A percentile compares a stretch with the other conserved stretches of the same genome.
These are phyloP conservation scores for Polysphondylium violaceum DNA, from an alignment of 78 protist genomes.

Conservation along the genomic window DNA sequence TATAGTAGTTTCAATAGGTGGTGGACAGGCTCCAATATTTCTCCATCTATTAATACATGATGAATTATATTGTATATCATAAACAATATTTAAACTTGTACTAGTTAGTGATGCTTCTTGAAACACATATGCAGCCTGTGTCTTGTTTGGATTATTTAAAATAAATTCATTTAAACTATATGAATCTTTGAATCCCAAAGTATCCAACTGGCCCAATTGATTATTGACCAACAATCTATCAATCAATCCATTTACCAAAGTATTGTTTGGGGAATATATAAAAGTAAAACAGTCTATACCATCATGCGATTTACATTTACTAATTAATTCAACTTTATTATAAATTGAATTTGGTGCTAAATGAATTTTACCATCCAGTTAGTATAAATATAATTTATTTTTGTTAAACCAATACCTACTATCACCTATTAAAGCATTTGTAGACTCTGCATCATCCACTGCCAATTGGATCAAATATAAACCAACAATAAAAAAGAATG, in stretches of 20 bases:
- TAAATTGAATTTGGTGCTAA: slow-evolving; percentile 15
- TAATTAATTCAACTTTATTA: background rate
- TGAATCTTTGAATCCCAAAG: background rate
- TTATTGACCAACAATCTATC: background rate
- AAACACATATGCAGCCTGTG: slow-evolving; percentile 64
- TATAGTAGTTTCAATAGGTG: slow-evolving; percentile 10
- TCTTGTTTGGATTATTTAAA: slow-evolving; percentile 11
- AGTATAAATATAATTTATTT: background rate
- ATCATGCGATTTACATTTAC: slow-evolving; percentile 34
- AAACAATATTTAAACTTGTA: background rate
- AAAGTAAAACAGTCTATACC: slow-evolving; percentile 21
- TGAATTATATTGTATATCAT: slow-evolving; percentile 31
- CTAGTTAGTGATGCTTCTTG: background rate
- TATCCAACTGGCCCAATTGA: background rate
- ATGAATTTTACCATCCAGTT: background rate
- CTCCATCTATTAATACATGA: slow-evolving; percentile 12
- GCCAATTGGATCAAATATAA: slow-evolving; percentile 33
- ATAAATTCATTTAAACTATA: slow-evolving; percentile 17
- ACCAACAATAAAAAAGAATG: slow-evolving; percentile 38
- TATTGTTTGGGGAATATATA: slow-evolving; percentile 4
- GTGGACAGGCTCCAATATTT: background rate
- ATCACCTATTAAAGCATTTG: slow-evolving; percentile 2
- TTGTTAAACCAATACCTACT: too few species aligned
- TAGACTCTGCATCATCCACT: slow-evolving; percentile 4
- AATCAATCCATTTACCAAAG: background rate